Evolutionary conservation across 176 grass and related monocot genomes (phyloP).

Genomic region (Cenchrus fungigraminus): DNA sequence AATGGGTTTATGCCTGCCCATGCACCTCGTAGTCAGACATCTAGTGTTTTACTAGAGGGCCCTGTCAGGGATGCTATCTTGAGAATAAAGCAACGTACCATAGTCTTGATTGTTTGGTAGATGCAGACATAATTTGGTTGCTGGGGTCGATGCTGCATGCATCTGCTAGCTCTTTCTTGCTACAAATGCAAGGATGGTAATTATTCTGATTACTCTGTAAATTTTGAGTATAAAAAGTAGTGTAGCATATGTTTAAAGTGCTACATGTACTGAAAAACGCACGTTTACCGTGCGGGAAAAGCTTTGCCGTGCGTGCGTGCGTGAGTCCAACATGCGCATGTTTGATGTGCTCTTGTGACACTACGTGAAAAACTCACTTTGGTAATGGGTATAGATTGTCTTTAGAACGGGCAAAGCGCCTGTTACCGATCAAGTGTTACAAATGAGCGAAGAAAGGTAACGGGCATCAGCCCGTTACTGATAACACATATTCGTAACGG

Average conservation of each 20-base stretch:
- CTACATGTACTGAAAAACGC: too few species aligned
- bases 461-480: too few species aligned
- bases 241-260: neutral
- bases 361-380: too few species aligned
- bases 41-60: slow-evolving; percentile 52
- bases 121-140: slow-evolving; percentile 38
- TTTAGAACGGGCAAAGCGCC: too few species aligned
- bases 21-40: slow-evolving; percentile 47
- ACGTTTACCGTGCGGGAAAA: too few species aligned
- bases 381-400: too few species aligned
- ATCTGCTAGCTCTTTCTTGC: slow-evolving; percentile 2
- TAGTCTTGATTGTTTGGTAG: slow-evolving; percentile 35
- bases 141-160: slow-evolving; percentile 9
- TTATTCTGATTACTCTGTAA: slow-evolving; percentile 12
- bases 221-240: slow-evolving; percentile 26
- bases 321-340: too few species aligned
- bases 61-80: slow-evolving; percentile 48
- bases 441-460: too few species aligned
- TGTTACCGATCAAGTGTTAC: too few species aligned
- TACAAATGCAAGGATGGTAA: slow-evolving; percentile 28
- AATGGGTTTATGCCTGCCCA: slow-evolving; percentile 35
- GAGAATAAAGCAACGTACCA: slow-evolving; percentile 56
- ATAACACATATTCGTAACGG: too few species aligned
- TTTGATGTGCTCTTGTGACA: too few species aligned
- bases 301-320: too few species aligned